phyloP scores from a whole-genome alignment of 805 yeast genomes.

The Myxozyma nipponensis region DNA sequence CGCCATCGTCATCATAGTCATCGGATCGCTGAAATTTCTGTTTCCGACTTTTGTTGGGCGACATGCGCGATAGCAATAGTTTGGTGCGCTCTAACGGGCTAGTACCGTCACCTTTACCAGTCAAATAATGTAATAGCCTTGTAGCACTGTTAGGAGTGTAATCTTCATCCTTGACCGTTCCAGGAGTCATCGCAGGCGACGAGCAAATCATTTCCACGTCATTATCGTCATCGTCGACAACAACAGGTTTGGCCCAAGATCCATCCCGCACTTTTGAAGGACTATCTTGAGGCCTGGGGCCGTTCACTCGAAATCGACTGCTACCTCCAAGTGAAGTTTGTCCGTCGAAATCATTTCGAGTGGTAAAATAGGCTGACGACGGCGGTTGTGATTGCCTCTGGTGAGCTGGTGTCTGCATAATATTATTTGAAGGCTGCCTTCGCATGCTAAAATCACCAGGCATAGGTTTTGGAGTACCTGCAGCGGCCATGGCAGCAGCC shows the following conservation, averaged over 20 bases:
- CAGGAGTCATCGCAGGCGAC: neutral
- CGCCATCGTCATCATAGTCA: slow-evolving; percentile 6
- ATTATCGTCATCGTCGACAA: slow-evolving; percentile 8
- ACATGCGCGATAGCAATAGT: slow-evolving; percentile 1
- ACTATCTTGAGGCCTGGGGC: neutral
- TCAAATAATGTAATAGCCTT: slow-evolving; percentile 3
- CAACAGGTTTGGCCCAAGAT: neutral
- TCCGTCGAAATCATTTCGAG: neutral
- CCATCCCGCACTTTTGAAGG: slow-evolving; percentile 3
- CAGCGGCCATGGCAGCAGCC: slow-evolving; percentile 8
- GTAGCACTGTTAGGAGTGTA: slow-evolving; percentile 1
- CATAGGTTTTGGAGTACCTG: slow-evolving; percentile 1
- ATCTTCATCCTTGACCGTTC: neutral
- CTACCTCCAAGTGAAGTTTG: neutral
- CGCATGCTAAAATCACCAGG: neutral
- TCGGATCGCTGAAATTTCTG: neutral
- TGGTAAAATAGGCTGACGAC: slow-evolving; percentile 4
- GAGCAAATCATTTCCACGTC: slow-evolving; percentile 20
- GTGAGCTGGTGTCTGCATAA: slow-evolving; percentile 1
- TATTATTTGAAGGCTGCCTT: neutral
- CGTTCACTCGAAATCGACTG: neutral
- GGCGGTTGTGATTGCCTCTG: slow-evolving; percentile 4
- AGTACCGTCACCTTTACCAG: slow-evolving; percentile 3
- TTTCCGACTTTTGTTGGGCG: slow-evolving; percentile 3
- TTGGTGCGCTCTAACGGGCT: slow-evolving; percentile 10